Percentiles rank a stretch among this genome's conserved stretches.
phyloP scores from a whole-genome alignment of 2,329 filamentous ascomycete genomes.

The Colletotrichum lupini region DNA sequence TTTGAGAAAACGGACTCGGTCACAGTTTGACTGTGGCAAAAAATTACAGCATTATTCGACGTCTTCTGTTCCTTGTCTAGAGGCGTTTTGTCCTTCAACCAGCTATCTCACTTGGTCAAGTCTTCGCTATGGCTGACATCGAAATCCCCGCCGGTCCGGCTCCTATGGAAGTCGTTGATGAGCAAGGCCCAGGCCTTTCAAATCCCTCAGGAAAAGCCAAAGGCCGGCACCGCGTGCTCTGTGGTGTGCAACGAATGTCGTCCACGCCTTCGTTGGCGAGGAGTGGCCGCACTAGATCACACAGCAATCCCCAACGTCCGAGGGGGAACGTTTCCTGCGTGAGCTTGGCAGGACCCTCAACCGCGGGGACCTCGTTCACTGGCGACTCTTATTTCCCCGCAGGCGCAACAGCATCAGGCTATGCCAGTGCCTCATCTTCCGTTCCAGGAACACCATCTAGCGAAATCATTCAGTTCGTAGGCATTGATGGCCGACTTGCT shows the following conservation, averaged over 20 bases:
- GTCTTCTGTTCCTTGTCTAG: not conserved
- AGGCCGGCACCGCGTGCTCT: slow-evolving; percentile 76
- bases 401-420: slow-evolving; percentile 43
- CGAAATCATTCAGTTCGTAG: slow-evolving; percentile 54
- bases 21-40: not conserved
- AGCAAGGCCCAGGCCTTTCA: slow-evolving; percentile 39
- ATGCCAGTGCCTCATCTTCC: slow-evolving; percentile 49
- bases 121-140: slow-evolving; percentile 27
- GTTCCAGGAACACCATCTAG: slow-evolving; percentile 51
- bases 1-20: not conserved
- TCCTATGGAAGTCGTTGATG: slow-evolving; percentile 39
- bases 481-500: slow-evolving; percentile 60
- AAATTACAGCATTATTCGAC: not conserved
- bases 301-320: slow-evolving; percentile 74
- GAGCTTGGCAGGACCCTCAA: slow-evolving; percentile 57
- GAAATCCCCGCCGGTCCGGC: slow-evolving; percentile 13
- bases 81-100: not conserved
- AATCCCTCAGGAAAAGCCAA: slow-evolving; percentile 67
- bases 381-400: slow-evolving; percentile 39
- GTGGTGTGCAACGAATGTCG: slow-evolving; percentile 82
- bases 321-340: slow-evolving; percentile 65
- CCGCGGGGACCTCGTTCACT: slow-evolving; percentile 44
- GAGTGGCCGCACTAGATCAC: slow-evolving; percentile 72
- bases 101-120: not conserved
- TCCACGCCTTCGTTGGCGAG: slow-evolving; percentile 80